Base-by-base conservation (phyloP, 1,284 basidiomycete species). In the Ceratobasidium theobromae region DNA sequence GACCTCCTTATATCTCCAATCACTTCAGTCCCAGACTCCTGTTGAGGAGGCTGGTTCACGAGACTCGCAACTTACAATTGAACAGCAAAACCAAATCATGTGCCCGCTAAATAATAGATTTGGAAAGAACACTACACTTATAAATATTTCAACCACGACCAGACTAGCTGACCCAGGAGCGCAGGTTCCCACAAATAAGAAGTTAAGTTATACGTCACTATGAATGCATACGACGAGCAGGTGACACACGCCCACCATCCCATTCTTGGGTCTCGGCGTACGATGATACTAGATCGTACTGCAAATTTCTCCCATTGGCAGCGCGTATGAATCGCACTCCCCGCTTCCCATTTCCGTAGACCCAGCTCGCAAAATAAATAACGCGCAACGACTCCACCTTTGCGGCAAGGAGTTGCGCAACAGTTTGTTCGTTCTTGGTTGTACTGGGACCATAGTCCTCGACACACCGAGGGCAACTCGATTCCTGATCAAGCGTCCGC, bases 291-390 rank as follows among this genome's bases (percentile, higher is more conserved):
- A 30, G n/a, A 5, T 48, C 21, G n/a, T 41, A n/a, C 11, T 62
- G 49, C 57, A 62, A 35, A 23, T n/a, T 30, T 23, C 11, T 4
- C 5, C 55, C 55, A n/a, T 30, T 48, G 30, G 23, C 11, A 16
- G 57, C 28, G 25, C 57, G 57, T 33, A 30, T 23, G 40, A 62
- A 62, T 3, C 21, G 57, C 8, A 62, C 45, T 1, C 45, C 57
- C 18, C 46, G 45, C 35, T 41, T 51, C n/a, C 57, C 57, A 40
- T 41, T 62, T 16, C 57, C 46, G 33, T 62, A 62, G 4, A 62
- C 57, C 57, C 57, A 62, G 21, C 28, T 62, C 33, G 46, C 57
- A 51, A 62, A 62, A 25, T 48, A 18, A 33, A 62, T 21, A 18
- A 11, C 21, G n/a, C 35, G 16, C 11, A 62, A 35, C 35, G 32